Evolutionary conservation across 192 early-diverging fungal genomes (phyloP).

Genomic region (Backusella tuberculispora): DNA sequence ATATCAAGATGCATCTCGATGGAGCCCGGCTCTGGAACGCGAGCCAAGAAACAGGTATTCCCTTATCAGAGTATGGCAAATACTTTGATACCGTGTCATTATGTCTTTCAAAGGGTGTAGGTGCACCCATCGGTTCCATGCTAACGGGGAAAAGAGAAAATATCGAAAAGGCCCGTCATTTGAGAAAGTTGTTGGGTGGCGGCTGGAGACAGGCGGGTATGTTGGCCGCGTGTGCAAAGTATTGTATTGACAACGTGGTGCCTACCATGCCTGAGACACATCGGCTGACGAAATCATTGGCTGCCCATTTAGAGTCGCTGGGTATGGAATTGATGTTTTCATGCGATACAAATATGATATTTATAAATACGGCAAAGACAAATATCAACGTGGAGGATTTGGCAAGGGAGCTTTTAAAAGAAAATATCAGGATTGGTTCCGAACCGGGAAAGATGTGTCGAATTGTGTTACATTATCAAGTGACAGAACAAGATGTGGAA

Average conservation of each 20-base stretch:
- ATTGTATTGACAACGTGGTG: constrained; percentile 73
- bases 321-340: constrained; percentile 68
- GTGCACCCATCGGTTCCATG: constrained; percentile 88
- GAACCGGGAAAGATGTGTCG: constrained; percentile 48
- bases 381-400: constrained; percentile 58
- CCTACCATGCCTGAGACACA: constrained; percentile 75
- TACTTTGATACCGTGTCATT: constrained; percentile 85
- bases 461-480: constrained; percentile 76
- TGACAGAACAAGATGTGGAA: constrained; percentile 56
- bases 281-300: constrained; percentile 62
- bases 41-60: constrained; percentile 64
- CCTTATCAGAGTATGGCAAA: constrained; percentile 68
- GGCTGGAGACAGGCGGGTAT: constrained; percentile 91
- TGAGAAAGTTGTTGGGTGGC: constrained; percentile 91
- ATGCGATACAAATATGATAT: constrained; percentile 92
- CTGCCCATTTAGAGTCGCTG: constrained; percentile 53
- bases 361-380: constrained; percentile 56
- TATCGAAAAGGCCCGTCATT: constrained; percentile 81
- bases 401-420: constrained; percentile 39
- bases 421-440: constrained; percentile 56
- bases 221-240: constrained; percentile 76
- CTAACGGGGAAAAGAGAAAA: constrained; percentile 70
- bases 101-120: constrained; percentile 94
- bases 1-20: constrained; percentile 81
- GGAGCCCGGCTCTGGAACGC: constrained; percentile 96